Evolutionary conservation across 2,329 filamentous ascomycete species (phyloP).

Genomic region (Colletotrichum higginsianum): DNA sequence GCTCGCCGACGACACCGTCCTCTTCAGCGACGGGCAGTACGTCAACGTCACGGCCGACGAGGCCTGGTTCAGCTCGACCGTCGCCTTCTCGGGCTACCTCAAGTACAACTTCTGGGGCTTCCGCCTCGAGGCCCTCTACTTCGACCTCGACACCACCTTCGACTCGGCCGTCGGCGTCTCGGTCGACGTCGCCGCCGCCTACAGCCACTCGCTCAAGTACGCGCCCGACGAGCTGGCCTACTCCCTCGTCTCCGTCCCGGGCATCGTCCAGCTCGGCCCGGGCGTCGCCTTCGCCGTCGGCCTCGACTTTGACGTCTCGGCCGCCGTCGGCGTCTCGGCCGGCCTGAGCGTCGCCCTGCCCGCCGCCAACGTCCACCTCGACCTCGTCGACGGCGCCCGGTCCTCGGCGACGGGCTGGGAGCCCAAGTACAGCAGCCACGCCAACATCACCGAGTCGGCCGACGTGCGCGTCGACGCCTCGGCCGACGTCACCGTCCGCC

Average conservation of each 20-base stretch:
- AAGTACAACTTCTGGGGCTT: constrained; percentile 56
- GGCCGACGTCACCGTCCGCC: constrained; percentile 56
- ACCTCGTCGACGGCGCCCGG: constrained; percentile 51
- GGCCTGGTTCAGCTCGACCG: constrained; percentile 52
- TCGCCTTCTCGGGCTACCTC: constrained; percentile 60
- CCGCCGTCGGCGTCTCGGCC: constrained; percentile 50
- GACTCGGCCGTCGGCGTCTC: constrained; percentile 54
- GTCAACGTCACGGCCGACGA: constrained; percentile 54
- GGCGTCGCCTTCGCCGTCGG: constrained; percentile 55
- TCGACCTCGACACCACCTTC: constrained; percentile 59
- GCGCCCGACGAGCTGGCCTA: constrained; percentile 55
- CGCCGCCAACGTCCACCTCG: constrained; percentile 56
- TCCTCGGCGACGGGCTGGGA: constrained; percentile 53
- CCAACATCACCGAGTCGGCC: constrained; percentile 52
- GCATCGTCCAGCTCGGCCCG: constrained; percentile 56
- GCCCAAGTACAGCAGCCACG: constrained; percentile 53
- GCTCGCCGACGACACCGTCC: constrained; percentile 47
- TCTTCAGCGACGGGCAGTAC: constrained; percentile 50
- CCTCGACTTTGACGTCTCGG: constrained; percentile 53
- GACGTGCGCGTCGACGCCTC: constrained; percentile 52
- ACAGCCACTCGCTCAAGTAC: constrained; percentile 53
- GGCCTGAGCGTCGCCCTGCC: constrained; percentile 51
- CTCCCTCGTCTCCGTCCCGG: constrained; percentile 56
- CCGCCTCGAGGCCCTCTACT: constrained; percentile 54
- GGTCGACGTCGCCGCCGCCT: constrained; percentile 52